phyloP scores from a whole-genome alignment of 192 early-diverging fungal species.

The Entomortierella chlamydospora region DNA sequence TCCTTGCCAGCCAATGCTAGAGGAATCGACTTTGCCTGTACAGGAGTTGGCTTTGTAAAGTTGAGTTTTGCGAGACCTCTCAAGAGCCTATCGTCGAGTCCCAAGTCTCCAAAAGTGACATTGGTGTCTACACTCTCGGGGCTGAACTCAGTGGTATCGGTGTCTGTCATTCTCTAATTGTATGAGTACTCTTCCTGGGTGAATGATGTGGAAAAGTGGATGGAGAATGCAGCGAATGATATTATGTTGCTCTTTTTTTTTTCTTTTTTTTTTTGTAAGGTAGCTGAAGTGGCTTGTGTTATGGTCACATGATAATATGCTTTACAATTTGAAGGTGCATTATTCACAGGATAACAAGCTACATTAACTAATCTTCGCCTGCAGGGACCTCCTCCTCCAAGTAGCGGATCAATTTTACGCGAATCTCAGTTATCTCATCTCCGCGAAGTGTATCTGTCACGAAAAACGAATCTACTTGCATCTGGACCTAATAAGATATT shows the following conservation, averaged over 20 bases:
- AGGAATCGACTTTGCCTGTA: constrained; percentile 91
- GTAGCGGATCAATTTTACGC: constrained; percentile 88
- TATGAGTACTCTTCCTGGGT: background rate
- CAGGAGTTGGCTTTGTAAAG: constrained; percentile 86
- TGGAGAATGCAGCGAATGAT: background rate
- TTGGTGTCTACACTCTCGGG: constrained; percentile 47
- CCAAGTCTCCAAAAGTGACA: constrained; percentile 45
- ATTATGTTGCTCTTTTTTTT: background rate
- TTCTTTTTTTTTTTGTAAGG: constrained; percentile 1
- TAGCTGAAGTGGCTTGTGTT: constrained; percentile 22
- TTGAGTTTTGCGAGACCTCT: constrained; percentile 88
- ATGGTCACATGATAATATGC: constrained; percentile 6
- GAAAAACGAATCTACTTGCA: constrained; percentile 91
- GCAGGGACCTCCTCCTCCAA: constrained; percentile 97
- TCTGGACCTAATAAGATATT: constrained; percentile 65
- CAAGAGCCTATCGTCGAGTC: constrained; percentile 87
- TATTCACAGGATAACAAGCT: background rate
- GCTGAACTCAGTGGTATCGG: constrained; percentile 41
- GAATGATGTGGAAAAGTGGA: constrained; percentile 1
- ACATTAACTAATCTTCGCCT: constrained; percentile 77
- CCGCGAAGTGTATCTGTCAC: constrained; percentile 86
- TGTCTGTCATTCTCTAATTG: constrained; percentile 21
- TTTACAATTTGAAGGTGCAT: too few relatives aligned
- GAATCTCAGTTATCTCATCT: constrained; percentile 91
- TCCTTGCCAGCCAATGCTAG: constrained; percentile 93